Base-by-base conservation (phyloP, 169 alveolate species). In the Plasmodium relictum region DNA sequence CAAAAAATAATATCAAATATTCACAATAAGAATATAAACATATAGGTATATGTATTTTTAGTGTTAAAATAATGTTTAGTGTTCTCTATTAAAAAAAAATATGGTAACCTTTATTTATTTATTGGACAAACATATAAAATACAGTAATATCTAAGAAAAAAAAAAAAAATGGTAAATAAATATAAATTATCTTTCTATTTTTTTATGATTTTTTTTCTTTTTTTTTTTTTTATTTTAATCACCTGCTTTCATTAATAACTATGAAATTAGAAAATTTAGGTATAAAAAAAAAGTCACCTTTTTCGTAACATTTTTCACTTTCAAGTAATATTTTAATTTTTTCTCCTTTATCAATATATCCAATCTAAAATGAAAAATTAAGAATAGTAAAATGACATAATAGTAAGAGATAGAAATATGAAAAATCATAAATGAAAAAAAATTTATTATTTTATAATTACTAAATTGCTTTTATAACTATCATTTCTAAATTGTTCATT, bases 121-220 rank as follows among this genome's bases (percentile, higher is more conserved):
- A 74, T 20, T 24, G 88, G 88, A 56, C 65, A 74, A 41, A 74
- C 74, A 45, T 74, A 74, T 56, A 74, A 52, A 62, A 74, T 41
- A 42, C 88, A 74, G 12, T 61, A 63, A 20, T 48, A 44, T 45
- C 88, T 74, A 63, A 10, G 58, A 16, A 31, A 69, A 56, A 41
- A 14, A 63, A 54, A 58, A 50, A 73, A 42, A 48, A 12, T 3
- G 16, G 39, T 31, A 31, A 20, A 61, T 16, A 61, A 61, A 37
- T 24, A 20, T 41, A 31, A 0, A 6, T 69, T 4, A 20, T 5
- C 61, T 41, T 2, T 3, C 9, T 16, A 2, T 18, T 44, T 69
- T 69, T 39, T 41, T 48, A 48, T 2, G 4, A 48, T 12, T 48
- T 48, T 10, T 48, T 10, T 48, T 12, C 1, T 31, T 10, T 62